Evolutionary conservation across 2,329 filamentous ascomycete species (phyloP), one percentile per base, ranked within the genome.

Genomic region (Phyllosticta capitalensis): DNA sequence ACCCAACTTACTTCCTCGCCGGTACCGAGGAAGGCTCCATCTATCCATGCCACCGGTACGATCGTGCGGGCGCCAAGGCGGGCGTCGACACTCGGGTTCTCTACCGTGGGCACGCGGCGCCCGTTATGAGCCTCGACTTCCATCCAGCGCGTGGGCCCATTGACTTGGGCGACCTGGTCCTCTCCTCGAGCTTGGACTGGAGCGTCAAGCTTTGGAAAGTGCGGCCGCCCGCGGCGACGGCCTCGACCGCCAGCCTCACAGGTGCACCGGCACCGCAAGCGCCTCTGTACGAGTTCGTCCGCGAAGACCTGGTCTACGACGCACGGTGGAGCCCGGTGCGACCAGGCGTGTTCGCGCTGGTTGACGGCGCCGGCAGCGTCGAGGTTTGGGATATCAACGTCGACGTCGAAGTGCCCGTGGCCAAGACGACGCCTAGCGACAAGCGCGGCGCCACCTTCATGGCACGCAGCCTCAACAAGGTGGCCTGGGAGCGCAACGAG

Each of bases 151-250:
- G 89, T 57, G 95, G 94, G 1, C 91, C 92, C 2, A 87, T 99
- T 56, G 95, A 99, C 74, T 84, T 99, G 5, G 92, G 92, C 26
- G 95, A 99, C 68, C 79, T 99, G 5, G 90, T 97, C 61, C 83
- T 99, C 55, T 92, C 88, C n/a, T 89, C 90, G 3, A 92, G 89
- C 51, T 80, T 99, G 7, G 94, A 99, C 76, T 99, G 94, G 94
- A 95, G 88, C 66, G 91, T 96, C 66, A 96, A 95, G 76, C 79
- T 99, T 17, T 99, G 94, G 94, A 94, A 94, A 73, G 88, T 95
- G 14, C 88, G 91, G 49, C 87, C 90, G 1, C 89, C 89, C 1
- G 87, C 88, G 0, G 86, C 87, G 17, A 86, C 86, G 0, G 75
- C 75, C 12, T 45, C 38, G 14, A 69, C 74, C 14, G 21, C 48